Base-by-base conservation (phyloP, 163 green algal genomes). In the Coccomyxa subellipsoidea region DNA sequence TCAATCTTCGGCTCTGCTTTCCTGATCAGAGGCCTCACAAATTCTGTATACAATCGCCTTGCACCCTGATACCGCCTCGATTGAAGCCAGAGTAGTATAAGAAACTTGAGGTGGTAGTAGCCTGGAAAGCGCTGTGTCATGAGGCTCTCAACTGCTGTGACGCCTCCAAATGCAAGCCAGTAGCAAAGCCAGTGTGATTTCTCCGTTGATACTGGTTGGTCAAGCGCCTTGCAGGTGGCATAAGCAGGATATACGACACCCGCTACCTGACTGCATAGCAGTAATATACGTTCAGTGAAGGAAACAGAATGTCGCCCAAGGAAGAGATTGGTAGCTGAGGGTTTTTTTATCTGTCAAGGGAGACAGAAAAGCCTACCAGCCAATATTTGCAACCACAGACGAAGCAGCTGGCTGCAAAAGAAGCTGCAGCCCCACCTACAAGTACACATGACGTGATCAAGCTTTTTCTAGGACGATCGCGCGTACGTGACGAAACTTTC, bases 91-190 rank as follows among this genome's bases (percentile, higher is more conserved):
- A 78, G 72, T 31, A 78, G 72, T 1, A 78, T 0, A 7, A 78
- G 72, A 8, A 78, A 34, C 31, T 78, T 78, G 15, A 78, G 6
- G 72, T 78, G 72, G 72, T 78, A 78, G 37, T 78, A 78, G 31
- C 72, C 72, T n/a, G 36, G 36, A 31, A 78, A 78, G 69, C 80
- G 66, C 66, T 73, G 66, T 7, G 66, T 73, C 66, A 73, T 8
- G 27, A 73, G n/a, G 66, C 29, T 34, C 66, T 73, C 66, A n/a
- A 73, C 66, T 36, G 66, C 66, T 36, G 66, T 36, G 6, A 73
- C 18, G 29, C 66, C 66, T 73, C 66, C 66, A 73, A 73, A 73
- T 18, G 66, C 66, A 6, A 73, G 27, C 66, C 66, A 73, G 66
- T 73, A 73, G 29, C 29, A 32, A 73, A 73, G 66, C 66, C 66